Conservation (phyloP, 371 early-diverging fungal species). For the Mucor indicus region DNA sequence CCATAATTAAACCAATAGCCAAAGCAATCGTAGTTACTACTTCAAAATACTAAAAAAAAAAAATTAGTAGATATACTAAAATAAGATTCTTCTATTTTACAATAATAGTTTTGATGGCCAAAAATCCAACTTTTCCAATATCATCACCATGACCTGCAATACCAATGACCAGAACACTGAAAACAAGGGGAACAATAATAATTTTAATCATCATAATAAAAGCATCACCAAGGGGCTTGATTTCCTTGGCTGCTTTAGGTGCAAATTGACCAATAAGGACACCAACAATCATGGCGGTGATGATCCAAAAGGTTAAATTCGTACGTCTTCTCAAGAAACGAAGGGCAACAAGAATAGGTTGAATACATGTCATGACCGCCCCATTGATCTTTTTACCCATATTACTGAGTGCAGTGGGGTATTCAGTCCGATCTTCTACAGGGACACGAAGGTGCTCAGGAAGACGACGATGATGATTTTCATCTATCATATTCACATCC, state of each 20-base stretch:
- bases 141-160: slow-evolving; percentile 75
- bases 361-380: neutral
- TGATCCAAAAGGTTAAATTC: slow-evolving; percentile 62
- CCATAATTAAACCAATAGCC: slow-evolving; percentile 65
- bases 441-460: slow-evolving; percentile 21
- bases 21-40: slow-evolving; percentile 68
- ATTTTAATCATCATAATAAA: slow-evolving; percentile 73
- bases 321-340: slow-evolving; percentile 25
- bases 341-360: neutral
- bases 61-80: too few species aligned
- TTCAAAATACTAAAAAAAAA: slow-evolving; percentile 54
- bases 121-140: slow-evolving; percentile 55
- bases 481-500: neutral
- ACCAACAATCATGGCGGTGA: slow-evolving; percentile 59
- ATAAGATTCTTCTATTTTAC: slow-evolving; percentile 13
- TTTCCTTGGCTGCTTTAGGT: slow-evolving; percentile 38
- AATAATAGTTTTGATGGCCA: slow-evolving; percentile 64
- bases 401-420: neutral
- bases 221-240: slow-evolving; percentile 55
- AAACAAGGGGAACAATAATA: slow-evolving; percentile 71
- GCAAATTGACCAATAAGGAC: slow-evolving; percentile 60
- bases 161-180: slow-evolving; percentile 57
- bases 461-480: slow-evolving; percentile 2
- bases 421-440: neutral
- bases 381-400: neutral